Evolutionary conservation across 768 basidiomycete species (phyloP).

Genomic region (Galerina sulciceps): DNA sequence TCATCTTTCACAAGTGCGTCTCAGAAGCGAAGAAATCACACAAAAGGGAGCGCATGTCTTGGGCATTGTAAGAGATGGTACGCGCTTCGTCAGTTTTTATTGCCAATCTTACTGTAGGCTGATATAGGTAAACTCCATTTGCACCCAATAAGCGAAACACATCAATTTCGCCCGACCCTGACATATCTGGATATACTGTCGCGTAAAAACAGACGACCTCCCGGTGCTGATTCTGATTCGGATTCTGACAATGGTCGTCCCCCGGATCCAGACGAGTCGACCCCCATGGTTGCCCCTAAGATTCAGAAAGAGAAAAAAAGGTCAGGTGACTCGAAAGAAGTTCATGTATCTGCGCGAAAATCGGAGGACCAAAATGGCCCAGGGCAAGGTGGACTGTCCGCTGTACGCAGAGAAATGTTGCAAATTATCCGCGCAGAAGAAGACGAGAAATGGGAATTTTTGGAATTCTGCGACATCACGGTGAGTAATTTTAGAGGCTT

Average conservation of each 20-base stretch:
- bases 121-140: constrained; percentile 69
- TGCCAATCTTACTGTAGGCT: constrained; percentile 5
- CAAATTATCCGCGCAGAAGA: constrained; percentile 74
- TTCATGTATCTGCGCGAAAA: constrained; percentile 77
- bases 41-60: constrained; percentile 73
- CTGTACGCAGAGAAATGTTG: constrained; percentile 77
- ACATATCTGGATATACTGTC: constrained; percentile 79
- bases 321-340: constrained; percentile 67
- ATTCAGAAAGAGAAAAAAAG: constrained; percentile 71
- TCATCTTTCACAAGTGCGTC: constrained; percentile 69
- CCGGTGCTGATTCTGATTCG: constrained; percentile 59
- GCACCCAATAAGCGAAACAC: constrained; percentile 76
- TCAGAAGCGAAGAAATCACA: constrained; percentile 73
- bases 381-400: constrained; percentile 68
- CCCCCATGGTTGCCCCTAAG: constrained; percentile 46
- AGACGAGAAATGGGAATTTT: constrained; percentile 75
- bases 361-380: constrained; percentile 62
- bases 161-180: constrained; percentile 82
- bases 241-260: constrained; percentile 83
- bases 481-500: constrained; percentile 41
- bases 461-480: constrained; percentile 67
- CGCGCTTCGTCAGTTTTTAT: constrained; percentile 16
- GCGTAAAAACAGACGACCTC: constrained; percentile 59
- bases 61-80: constrained; percentile 78
- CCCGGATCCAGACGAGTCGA: constrained; percentile 76